Evolutionary conservation across 495 filamentous ascomycete species (phyloP).

Genomic region (Talaromyces liani): DNA sequence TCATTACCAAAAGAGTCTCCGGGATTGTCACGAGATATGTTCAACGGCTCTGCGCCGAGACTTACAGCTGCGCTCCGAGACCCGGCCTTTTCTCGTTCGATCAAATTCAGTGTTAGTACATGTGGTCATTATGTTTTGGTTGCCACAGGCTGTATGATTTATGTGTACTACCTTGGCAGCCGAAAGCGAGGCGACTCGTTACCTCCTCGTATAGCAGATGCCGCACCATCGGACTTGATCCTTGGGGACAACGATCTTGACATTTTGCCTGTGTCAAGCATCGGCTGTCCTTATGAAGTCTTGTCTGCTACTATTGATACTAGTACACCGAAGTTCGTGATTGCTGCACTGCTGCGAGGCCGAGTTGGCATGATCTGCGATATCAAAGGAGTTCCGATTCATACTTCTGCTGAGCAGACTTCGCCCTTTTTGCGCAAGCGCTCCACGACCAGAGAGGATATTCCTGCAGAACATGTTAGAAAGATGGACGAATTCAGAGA

Average conservation of each 20-base stretch:
- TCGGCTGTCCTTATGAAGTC: constrained; percentile 54
- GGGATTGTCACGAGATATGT: constrained; percentile 8
- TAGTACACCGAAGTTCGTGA: constrained; percentile 42
- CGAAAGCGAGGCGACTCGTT: constrained; percentile 14
- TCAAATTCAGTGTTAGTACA: constrained; percentile 47
- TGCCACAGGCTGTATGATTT: constrained; percentile 49
- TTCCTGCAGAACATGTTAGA: not conserved
- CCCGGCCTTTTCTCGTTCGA: not conserved
- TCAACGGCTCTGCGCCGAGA: constrained; percentile 11
- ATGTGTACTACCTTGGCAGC: constrained; percentile 48
- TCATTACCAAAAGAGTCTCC: constrained; percentile 9
- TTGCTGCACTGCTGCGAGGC: constrained; percentile 56
- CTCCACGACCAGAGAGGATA: not conserved
- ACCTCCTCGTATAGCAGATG: constrained; percentile 9
- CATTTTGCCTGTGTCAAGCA: constrained; percentile 40
- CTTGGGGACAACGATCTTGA: constrained; percentile 14
- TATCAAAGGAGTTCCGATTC: constrained; percentile 19
- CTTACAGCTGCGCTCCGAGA: constrained; percentile 1
- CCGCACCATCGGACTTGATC: not conserved
- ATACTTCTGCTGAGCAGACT: not conserved
- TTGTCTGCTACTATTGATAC: constrained; percentile 61
- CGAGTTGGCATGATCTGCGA: constrained; percentile 60
- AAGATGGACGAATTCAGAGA: constrained; percentile 6
- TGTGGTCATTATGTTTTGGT: constrained; percentile 56
- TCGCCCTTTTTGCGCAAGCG: not conserved